Conservation (phyloP, 2,329 filamentous ascomycete genomes). For the Plenodomus biglobosus region DNA sequence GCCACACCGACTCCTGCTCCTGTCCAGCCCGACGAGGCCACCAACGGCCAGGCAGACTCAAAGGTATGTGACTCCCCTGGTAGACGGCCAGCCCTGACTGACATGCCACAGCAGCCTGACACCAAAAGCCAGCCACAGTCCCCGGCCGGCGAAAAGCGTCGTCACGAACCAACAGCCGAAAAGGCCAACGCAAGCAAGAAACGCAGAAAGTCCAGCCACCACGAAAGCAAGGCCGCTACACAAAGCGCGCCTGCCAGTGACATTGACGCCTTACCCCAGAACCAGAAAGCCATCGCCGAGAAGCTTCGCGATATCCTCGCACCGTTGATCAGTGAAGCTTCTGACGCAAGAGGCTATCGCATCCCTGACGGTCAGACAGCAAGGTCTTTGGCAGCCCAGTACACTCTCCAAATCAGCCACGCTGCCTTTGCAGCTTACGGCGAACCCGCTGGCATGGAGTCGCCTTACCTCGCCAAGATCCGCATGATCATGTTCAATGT, state of each 20-base stretch:
- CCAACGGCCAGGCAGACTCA: conserved; percentile 28
- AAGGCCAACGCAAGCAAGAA: conserved; percentile 39
- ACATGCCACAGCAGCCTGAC: conserved; percentile 18
- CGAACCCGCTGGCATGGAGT: conserved; percentile 47
- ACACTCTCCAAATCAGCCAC: conserved; percentile 80
- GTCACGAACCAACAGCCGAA: conserved; percentile 35
- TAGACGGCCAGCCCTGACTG: conserved; percentile 5
- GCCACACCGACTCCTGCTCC: conserved; percentile 12
- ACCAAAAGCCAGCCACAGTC: conserved; percentile 38
- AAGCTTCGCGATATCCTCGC: conserved; percentile 70
- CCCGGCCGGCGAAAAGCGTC: conserved; percentile 42
- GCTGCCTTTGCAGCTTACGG: conserved; percentile 60
- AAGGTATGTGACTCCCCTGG: conserved; percentile 19
- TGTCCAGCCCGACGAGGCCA: conserved; percentile 15
- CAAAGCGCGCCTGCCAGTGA: conserved; percentile 15
- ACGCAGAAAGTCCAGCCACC: conserved; percentile 42
- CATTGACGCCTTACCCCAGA: conserved; percentile 56
- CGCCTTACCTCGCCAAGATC: conserved; percentile 64
- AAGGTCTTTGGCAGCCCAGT: conserved; percentile 65
- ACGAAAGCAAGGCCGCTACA: conserved; percentile 26
- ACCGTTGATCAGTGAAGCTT: conserved; percentile 65
- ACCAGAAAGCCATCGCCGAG: conserved; percentile 69
- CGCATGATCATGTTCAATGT: conserved; percentile 81
- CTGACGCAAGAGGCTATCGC: conserved; percentile 65
- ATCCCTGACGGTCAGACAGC: conserved; percentile 65